Base-by-base conservation (phyloP, 116 monocot species). In the Iris pallida region DNA sequence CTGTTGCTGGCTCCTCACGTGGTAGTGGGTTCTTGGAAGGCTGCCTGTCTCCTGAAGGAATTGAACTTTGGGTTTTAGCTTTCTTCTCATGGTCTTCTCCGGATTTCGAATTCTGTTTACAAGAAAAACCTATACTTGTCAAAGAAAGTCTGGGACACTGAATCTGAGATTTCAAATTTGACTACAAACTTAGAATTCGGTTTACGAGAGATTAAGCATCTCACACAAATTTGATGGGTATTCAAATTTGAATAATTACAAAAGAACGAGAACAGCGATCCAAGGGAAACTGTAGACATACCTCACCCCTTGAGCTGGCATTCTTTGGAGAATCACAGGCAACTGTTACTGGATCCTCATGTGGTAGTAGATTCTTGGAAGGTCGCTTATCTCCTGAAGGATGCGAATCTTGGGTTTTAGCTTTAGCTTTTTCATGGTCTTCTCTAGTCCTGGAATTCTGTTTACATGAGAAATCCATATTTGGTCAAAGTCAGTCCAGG, bases 221-320 rank as follows among this genome's bases (percentile, higher is more conserved):
- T 52, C 30, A 30, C 4, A 19, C 5, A 64, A 4, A 19, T 0
- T n/a, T 2, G 10, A 1, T 45, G 48, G 19, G 13, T 12, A 66
- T 6, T 66, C 30, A 18, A 16, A 30, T 9, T 47, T 55, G 42
- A 63, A 44, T 42, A 14, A 61, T 42, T 18, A 42, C 42, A 42
- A 12, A 6, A 57, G 19, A 56, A 20, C 19, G n/a, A 59, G 30
- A 30, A 30, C 30, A 30, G 30, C 30, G 30, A 30, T 30, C 30
- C 30, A 30, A 30, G 30, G 30, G 3, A 30, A 30, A 30, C 12
- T 59, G 74, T 7, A 71, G 19, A 46, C 20, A 55, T 80, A 87
- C 82, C 80, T 84, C 79, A 17, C 46, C 41, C 79, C 46, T 78
- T n/a, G 73, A 57, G 73, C 61, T 59, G 3, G 47, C 56, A 47